These are phyloP conservation scores for Anastatica hierochuntica DNA, from an alignment of 345 rosid species.

Conservation along the genomic window DNA sequence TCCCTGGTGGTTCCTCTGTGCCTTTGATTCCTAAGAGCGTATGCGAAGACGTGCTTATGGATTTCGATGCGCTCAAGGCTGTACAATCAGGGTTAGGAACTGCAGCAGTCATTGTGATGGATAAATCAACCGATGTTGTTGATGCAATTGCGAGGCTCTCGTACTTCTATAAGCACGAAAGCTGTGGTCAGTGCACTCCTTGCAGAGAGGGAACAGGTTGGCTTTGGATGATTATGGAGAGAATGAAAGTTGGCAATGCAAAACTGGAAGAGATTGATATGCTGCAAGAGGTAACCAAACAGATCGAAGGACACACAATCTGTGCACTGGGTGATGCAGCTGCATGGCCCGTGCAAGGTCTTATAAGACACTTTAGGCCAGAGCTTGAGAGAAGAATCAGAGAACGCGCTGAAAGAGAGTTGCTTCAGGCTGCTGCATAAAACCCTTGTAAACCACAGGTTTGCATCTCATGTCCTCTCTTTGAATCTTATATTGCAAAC, in stretches of 20 bases:
- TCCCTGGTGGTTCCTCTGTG: constrained; percentile 93
- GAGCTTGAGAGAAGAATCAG: constrained; percentile 92
- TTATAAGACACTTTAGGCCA: constrained; percentile 93
- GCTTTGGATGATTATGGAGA: constrained; percentile 99
- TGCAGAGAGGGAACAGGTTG: constrained; percentile 98
- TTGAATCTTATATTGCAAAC: too few species aligned
- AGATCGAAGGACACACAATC: constrained; percentile 98
- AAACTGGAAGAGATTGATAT: constrained; percentile 95
- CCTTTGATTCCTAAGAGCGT: constrained; percentile 78
- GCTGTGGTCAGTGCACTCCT: constrained; percentile 98
- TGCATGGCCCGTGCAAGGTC: constrained; percentile 99
- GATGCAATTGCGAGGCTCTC: constrained; percentile 98
- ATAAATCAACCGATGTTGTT: constrained; percentile 92
- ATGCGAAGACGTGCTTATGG: constrained; percentile 93
- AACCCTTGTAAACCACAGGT: constrained; percentile 20
- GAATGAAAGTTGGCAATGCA: constrained; percentile 91
- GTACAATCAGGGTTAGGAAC: constrained; percentile 89
- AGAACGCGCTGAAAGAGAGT: constrained; percentile 83
- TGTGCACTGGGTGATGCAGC: constrained; percentile 99
- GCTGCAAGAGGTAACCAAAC: constrained; percentile 97
- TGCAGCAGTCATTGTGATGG: constrained; percentile 98
- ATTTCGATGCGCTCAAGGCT: constrained; percentile 95
- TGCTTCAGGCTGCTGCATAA: constrained; percentile 85
- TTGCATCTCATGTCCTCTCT: neutral
- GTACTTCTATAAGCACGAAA: constrained; percentile 96